Conservation (phyloP, 306 rosid species). For the Sesbania bispinosa region DNA sequence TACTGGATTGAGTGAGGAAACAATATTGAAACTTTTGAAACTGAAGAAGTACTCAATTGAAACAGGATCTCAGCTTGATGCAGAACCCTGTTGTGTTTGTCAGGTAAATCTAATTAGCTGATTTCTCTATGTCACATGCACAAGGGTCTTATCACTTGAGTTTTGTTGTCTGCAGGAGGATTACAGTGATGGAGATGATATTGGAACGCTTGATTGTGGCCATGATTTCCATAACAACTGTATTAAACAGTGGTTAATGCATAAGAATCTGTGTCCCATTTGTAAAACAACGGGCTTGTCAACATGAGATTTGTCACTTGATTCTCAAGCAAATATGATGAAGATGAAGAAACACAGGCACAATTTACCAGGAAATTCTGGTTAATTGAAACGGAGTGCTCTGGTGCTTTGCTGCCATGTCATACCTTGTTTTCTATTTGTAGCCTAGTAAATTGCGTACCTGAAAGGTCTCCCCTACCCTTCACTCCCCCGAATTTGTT, state of each 20-base stretch:
- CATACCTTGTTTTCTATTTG: background rate
- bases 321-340: conserved; percentile 27
- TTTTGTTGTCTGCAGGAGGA: conserved; percentile 54
- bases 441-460: background rate
- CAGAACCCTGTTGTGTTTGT: conserved; percentile 81
- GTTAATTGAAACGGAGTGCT: background rate
- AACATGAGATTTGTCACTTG: conserved; percentile 35
- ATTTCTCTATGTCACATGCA: background rate
- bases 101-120: conserved; percentile 47
- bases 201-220: conserved; percentile 74
- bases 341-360: conserved; percentile 16
- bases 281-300: conserved; percentile 76
- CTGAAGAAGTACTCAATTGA: conserved; percentile 35
- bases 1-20: conserved; percentile 77
- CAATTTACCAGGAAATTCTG: background rate
- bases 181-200: conserved; percentile 56
- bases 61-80: conserved; percentile 40
- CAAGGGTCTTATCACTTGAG: background rate
- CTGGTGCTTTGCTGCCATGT: conserved; percentile 16
- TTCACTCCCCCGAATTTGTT: background rate
- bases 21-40: conserved; percentile 44
- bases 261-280: conserved; percentile 82
- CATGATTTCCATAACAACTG: conserved; percentile 65
- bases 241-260: conserved; percentile 74
- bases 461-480: background rate